Percentiles rank a stretch among this genome's conserved stretches.
Conservation (phyloP, 2,329 filamentous ascomycete species). For the Monosporascus sp. region DNA sequence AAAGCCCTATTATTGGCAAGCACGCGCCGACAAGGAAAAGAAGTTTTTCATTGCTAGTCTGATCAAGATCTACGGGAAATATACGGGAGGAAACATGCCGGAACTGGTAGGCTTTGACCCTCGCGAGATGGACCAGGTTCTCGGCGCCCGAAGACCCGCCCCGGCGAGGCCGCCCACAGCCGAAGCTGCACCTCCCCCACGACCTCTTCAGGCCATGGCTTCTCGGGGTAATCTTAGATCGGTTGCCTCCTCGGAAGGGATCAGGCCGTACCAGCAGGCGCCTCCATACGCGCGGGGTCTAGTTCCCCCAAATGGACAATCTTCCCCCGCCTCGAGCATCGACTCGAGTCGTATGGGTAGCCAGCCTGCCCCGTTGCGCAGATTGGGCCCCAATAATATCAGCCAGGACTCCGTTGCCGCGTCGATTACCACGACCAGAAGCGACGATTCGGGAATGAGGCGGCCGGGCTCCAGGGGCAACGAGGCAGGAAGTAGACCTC, state of each 20-base stretch:
- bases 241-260: conserved; percentile 10
- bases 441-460: conserved; percentile 45
- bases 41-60: conserved; percentile 97
- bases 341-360: conserved; percentile 41
- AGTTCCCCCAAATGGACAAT: conserved; percentile 33
- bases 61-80: conserved; percentile 95
- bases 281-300: conserved; percentile 25
- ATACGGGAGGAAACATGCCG: conserved; percentile 80
- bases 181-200: conserved; percentile 21
- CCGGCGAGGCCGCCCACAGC: conserved; percentile 21
- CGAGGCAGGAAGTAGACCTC: not conserved
- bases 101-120: conserved; percentile 78
- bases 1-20: conserved; percentile 97
- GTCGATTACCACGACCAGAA: conserved; percentile 40
- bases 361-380: conserved; percentile 37
- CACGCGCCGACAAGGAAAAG: conserved; percentile 90
- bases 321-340: conserved; percentile 47
- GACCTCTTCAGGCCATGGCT: conserved; percentile 10
- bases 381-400: conserved; percentile 45
- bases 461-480: not conserved
- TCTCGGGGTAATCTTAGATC: conserved; percentile 9
- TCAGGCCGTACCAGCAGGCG: conserved; percentile 18
- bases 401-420: conserved; percentile 54
- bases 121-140: conserved; percentile 69
- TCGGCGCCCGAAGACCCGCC: conserved; percentile 49